Evolutionary conservation across 2,329 filamentous ascomycete species (phyloP), one percentile per base, ranked within the genome.

Genomic region (Camillea tinctor): DNA sequence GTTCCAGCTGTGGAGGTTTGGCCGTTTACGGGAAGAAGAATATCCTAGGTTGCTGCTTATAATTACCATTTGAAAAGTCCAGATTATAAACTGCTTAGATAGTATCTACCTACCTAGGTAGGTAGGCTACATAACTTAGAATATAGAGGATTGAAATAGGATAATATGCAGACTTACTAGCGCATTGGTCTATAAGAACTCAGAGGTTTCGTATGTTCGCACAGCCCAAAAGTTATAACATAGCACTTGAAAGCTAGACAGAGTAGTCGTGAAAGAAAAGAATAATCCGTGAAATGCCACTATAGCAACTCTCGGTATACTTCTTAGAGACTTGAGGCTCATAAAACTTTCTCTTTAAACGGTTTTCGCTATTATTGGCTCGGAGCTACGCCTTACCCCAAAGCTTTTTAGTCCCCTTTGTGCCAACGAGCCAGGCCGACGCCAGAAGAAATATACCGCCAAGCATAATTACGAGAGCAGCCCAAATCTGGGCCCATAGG

Each of bases 401-500:
- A 23, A 51, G 17, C 55, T 13, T 22, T n/a, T 23, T 58, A 17
- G 24, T 26, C 20, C 50, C 21, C 44, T 55, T 55, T 26, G 44
- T n/a, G n/a, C 22, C 21, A 23, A 56, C 17, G 19, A 64, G 4
- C 54, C 58, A 57, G 19, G 64, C 55, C 20, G 58, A 40, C 20
- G 30, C 5, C 44, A 66, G 56, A 36, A 66, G 52, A 1, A 64
- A 21, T 1, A 48, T 13, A 3, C 59, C 57, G 3, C 61, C 62
- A 7, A 65, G 50, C 13, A 67, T n/a, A 52, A 69, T 67, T 15
- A 61, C 60, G 22, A 61, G 50, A 49, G 63, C 67, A 4, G 59
- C 66, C 60, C 65, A 69, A 21, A 68, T 22, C 58, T 69, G 68
- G 13, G 53, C 65, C 56, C 63, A 66, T 20, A 64, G 24, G 17